These are phyloP conservation scores for Clavispora phyllophila DNA, from an alignment of 805 yeast species.

Conservation along the genomic window DNA sequence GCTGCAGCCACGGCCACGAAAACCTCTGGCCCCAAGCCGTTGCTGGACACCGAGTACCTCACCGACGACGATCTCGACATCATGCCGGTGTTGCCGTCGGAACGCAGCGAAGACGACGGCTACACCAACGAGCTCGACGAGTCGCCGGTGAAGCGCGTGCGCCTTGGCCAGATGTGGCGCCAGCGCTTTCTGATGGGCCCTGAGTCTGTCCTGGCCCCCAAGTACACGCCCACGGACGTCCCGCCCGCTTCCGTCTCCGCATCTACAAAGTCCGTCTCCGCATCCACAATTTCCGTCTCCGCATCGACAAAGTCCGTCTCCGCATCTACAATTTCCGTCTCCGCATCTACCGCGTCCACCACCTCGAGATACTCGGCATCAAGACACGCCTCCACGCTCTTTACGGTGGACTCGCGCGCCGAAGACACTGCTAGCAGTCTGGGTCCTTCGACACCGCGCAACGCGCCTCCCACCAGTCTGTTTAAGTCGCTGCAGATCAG, in stretches of 20 bases:
- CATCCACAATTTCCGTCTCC: no score
- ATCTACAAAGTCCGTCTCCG: no score
- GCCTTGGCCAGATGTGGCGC: conserved; percentile 9
- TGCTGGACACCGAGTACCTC: conserved; percentile 7
- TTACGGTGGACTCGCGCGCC: not conserved
- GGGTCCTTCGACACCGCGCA: conserved; percentile 1
- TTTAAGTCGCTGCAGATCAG: conserved; percentile 14
- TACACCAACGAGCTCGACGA: conserved; percentile 37
- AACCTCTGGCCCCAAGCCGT: not conserved
- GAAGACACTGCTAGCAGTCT: conserved; percentile 3
- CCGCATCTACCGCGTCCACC: not conserved
- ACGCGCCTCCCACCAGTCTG: not conserved
- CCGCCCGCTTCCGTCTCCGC: no score
- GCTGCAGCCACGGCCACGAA: no score
- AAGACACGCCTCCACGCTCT: no score
- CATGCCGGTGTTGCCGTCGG: conserved; percentile 5
- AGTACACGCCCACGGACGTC: no score
- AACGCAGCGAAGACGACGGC: conserved; percentile 19
- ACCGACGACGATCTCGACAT: conserved; percentile 15
- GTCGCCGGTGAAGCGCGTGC: conserved; percentile 29
- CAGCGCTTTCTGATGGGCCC: conserved; percentile 9
- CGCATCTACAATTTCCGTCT: not conserved
- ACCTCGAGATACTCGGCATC: no score
- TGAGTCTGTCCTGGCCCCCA: no score
- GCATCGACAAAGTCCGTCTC: not conserved